These are phyloP conservation scores for Crassisporium funariophilum DNA, from an alignment of 768 basidiomycete genomes.

Conservation along the genomic window DNA sequence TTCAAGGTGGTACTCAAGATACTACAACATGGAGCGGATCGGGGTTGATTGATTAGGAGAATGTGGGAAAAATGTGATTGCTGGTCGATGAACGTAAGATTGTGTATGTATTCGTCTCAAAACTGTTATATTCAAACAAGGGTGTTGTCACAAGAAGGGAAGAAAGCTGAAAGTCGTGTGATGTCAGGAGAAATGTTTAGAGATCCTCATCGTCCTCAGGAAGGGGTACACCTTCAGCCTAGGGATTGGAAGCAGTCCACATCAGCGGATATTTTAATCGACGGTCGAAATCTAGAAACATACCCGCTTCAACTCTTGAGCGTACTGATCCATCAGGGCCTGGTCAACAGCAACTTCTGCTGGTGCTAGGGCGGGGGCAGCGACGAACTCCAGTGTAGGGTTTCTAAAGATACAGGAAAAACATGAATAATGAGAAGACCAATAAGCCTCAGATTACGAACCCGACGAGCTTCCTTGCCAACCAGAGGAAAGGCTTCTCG, in stretches of 20 bases:
- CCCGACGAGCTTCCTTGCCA: constrained; percentile 98
- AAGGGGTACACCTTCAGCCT: constrained; percentile 92
- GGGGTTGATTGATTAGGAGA: constrained; percentile 11
- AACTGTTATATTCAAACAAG: constrained; percentile 28
- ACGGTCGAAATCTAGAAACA: constrained; percentile 17
- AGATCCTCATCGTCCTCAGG: constrained; percentile 97
- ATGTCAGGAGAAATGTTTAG: constrained; percentile 36
- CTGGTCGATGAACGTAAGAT: constrained; percentile 19
- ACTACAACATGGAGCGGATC: constrained; percentile 16
- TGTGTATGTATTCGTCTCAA: constrained; percentile 29
- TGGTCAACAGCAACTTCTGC: constrained; percentile 89
- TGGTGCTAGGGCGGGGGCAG: constrained; percentile 93
- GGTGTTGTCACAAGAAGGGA: constrained; percentile 20
- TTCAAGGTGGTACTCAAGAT: constrained; percentile 3
- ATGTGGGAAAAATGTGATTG: constrained; percentile 17
- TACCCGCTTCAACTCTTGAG: constrained; percentile 72
- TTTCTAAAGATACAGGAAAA: constrained; percentile 53
- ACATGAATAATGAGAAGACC: constrained; percentile 4
- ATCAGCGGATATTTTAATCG: constrained; percentile 1
- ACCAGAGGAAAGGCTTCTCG: constrained; percentile 99
- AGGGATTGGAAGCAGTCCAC: constrained; percentile 11
- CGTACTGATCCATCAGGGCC: constrained; percentile 77
- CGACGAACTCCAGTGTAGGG: constrained; percentile 88
- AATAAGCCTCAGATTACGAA: constrained; percentile 40
- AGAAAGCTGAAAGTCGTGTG: constrained; percentile 16